Base-by-base conservation (phyloP, 2,329 filamentous ascomycete genomes). In the Colletotrichum cuscutae region DNA sequence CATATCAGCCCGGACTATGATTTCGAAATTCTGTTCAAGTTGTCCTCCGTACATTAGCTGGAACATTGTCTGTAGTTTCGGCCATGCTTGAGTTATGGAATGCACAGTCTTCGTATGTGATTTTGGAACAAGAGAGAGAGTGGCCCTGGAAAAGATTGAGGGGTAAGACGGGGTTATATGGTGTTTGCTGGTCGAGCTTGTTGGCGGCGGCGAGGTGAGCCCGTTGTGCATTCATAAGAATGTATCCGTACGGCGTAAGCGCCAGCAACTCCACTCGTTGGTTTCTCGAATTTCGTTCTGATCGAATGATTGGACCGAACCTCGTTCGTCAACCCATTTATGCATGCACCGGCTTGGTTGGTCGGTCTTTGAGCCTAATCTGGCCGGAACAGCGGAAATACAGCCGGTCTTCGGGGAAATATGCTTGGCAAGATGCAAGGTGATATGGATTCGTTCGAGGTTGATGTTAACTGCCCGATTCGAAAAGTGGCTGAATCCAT, bases 1-100 rank as follows among this genome's bases (percentile, higher is more conserved):
- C 42, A 8, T 49, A 0, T 49, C 2, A 49, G 8, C 15, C 0
- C 19, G 6, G 15, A 49, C 0, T 0, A 19, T 49, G 19, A 0
- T 0, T n/a, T n/a, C 6, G 42, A 49, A 49, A 0, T 49, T 49
- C 19, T 49, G 19, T 13, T 4, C 11, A 35, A 12, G 11, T 35
- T 35, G 1, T 4, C 3, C 11, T 35, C 12, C 9, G 9, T 35
- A 35, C 32, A 12, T 35, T 35, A 12, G 32, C 32, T 35, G 32
- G 32, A 35, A 35, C 32, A 4, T 35, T 35, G 32, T 12, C 32
- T 35, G 32, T 35, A 35, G 32, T 35, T 35, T 35, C 32, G 32
- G 32, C 32, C 32, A 35, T 35, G 32, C 32, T 35, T 12, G 28
- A 30, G 28, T 30, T 30, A 30, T 30, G 28, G 28, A 30, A 30